Base-by-base conservation (phyloP, 805 yeast genomes). In the Wickerhamiella bombiphila region DNA sequence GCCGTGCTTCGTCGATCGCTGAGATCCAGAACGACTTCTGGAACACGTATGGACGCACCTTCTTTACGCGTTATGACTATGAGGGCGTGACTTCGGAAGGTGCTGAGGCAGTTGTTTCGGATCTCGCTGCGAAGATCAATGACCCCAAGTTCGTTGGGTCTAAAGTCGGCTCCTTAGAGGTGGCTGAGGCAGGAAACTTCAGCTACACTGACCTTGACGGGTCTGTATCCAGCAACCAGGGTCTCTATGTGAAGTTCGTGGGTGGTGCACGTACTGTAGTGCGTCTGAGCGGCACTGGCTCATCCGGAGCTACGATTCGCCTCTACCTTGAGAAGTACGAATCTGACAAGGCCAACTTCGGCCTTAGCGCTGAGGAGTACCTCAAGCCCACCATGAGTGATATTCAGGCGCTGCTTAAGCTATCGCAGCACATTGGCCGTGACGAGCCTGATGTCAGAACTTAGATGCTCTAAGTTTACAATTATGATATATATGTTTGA, bases 271-370 rank as follows among this genome's bases (percentile, higher is more conserved):
- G 96, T 57, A 73, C 86, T 37, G 80, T 91, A 26, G 80, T 83
- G 38, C 77, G 98, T 60, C 68, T 91, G 46, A 83, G 95, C 0
- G 98, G 98, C 40, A 88, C 98, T 2, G 98, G 98, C 13, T 85
- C 96, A 2, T 77, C 94, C 2, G 98, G 98, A 35, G 97, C 98
- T 16, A 88, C 98, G 4, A 85, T 91, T 42, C 74, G 98, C 59
- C 67, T 88, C 49, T 88, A 88, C 62, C 63, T 88, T 54, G 97
- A 88, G 61, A 78, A 76, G 59, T 83, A 80, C 63, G 73, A 80
- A 19, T 49, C 58, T 34, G 91, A 82, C 53, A 51, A 59, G 36
- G 44, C 70, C 15, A 67, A 66, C 29, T 71, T 68, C 52, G 52
- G 51, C 5, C 45, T 58, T 46, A 58, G 65, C 34, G 88, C 85